These are phyloP conservation scores for Porcisia deanei DNA, from an alignment of 208 protist genomes.

Conservation along the genomic window DNA sequence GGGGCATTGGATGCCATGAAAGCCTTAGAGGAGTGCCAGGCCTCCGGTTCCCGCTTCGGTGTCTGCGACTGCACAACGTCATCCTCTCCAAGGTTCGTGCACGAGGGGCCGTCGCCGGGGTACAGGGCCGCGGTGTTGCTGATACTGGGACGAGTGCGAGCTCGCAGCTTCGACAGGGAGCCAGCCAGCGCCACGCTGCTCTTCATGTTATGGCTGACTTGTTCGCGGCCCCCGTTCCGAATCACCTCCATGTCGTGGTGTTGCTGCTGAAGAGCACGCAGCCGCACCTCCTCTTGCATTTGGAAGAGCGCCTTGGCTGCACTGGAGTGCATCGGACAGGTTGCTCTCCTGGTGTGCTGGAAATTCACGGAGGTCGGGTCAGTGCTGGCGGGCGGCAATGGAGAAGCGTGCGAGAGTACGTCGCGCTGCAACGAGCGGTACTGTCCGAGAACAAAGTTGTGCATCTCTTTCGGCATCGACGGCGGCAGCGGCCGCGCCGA, in stretches of 20 bases:
- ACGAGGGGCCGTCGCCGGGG: background rate
- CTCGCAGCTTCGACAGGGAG: conserved; percentile 35
- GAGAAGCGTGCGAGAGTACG: conserved; percentile 3
- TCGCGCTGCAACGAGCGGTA: conserved; percentile 43
- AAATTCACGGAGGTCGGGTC: conserved; percentile 13
- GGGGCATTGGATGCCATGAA: conserved; percentile 15
- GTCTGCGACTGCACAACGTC: background rate
- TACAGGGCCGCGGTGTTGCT: background rate
- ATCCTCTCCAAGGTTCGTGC: background rate
- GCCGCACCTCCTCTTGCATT: conserved; percentile 35
- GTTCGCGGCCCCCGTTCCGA: conserved; percentile 48
- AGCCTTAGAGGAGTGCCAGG: conserved; percentile 21
- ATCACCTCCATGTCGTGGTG: conserved; percentile 56
- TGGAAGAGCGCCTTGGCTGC: conserved; percentile 17
- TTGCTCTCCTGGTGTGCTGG: background rate
- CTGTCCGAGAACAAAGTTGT: conserved; percentile 38
- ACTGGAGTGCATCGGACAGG: conserved; percentile 39
- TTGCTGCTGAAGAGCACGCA: conserved; percentile 45
- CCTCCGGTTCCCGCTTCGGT: conserved; percentile 3
- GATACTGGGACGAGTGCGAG: conserved; percentile 8
- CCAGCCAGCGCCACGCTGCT: conserved; percentile 39
- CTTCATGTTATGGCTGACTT: conserved; percentile 36
- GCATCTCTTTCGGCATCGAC: conserved; percentile 27
- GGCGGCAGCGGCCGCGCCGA: conserved; percentile 1
- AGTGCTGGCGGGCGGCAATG: background rate